Evolutionary conservation across 2,329 filamentous ascomycete species (phyloP).

Genomic region (Pseudogymnoascus sp.): DNA sequence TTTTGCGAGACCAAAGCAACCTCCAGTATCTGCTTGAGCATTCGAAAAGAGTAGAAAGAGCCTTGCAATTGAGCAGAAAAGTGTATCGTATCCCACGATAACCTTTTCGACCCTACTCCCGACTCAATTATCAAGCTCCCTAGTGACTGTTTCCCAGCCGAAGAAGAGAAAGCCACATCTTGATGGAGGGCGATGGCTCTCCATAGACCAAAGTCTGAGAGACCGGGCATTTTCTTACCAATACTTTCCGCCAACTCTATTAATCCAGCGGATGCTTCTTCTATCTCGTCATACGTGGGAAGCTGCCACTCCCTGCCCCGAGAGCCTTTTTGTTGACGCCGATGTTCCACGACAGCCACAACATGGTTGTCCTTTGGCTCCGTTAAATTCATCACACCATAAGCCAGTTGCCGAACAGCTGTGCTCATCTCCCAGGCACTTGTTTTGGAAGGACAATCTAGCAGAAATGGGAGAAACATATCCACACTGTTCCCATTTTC

Average conservation of each 20-base stretch:
- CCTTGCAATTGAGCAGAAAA: slow-evolving; percentile 25
- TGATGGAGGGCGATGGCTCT: slow-evolving; percentile 22
- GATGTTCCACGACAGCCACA: slow-evolving; percentile 23
- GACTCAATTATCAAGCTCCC: slow-evolving; percentile 2
- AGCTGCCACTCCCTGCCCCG: slow-evolving; percentile 22
- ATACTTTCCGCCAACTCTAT: slow-evolving; percentile 15
- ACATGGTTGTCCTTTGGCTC: slow-evolving; percentile 19
- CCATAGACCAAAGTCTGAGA: slow-evolving; percentile 20
- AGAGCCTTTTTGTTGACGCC: slow-evolving; percentile 21
- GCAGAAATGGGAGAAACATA: slow-evolving; percentile 57
- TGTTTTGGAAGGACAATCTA: slow-evolving; percentile 45
- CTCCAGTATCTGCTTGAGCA: slow-evolving; percentile 25
- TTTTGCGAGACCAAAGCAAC: slow-evolving; percentile 11
- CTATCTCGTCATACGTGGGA: slow-evolving; percentile 18
- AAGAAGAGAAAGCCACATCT: slow-evolving; percentile 23
- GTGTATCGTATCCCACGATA: slow-evolving; percentile 27
- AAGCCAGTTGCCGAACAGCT: slow-evolving; percentile 43
- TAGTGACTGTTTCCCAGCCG: slow-evolving; percentile 17
- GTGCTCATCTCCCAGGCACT: slow-evolving; percentile 50
- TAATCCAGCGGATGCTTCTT: slow-evolving; percentile 19
- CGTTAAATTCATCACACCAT: slow-evolving; percentile 39
- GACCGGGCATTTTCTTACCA: slow-evolving; percentile 11
- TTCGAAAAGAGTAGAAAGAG: slow-evolving; percentile 27
- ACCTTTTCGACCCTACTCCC: slow-evolving; percentile 8
- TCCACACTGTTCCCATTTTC: slow-evolving; percentile 23